These are phyloP conservation scores for Scenedesmus sp. DNA, from an alignment of 163 green algal species.

Conservation along the genomic window DNA sequence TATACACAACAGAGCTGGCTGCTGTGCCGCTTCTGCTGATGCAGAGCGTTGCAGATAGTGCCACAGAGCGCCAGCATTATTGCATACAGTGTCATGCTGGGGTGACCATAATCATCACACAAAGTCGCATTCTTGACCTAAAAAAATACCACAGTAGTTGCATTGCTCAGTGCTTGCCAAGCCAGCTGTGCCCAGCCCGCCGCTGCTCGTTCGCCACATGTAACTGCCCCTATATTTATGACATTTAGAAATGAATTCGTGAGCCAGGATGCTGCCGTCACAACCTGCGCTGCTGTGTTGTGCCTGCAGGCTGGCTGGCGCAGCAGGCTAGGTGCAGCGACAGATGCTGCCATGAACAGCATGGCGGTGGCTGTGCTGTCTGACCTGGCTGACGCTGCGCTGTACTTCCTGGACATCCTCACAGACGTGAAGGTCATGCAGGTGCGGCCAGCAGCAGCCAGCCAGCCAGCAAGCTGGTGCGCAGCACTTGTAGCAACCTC, in stretches of 20 bases:
- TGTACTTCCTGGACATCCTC: constrained; percentile 23
- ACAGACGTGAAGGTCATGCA: constrained; percentile 3
- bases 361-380: constrained; percentile 2
- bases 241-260: too few species aligned
- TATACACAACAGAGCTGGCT: neutral
- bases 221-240: too few species aligned
- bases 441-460: neutral
- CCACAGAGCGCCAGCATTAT: too few species aligned
- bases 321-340: neutral
- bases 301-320: neutral
- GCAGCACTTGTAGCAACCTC: neutral
- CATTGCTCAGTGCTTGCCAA: too few species aligned
- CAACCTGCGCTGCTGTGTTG: too few species aligned
- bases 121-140: too few species aligned
- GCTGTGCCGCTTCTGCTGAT: neutral
- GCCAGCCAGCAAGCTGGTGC: neutral
- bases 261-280: neutral
- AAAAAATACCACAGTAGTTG: too few species aligned
- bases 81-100: too few species aligned
- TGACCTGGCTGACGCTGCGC: constrained; percentile 5
- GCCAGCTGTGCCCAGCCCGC: too few species aligned
- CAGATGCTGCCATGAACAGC: neutral
- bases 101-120: too few species aligned
- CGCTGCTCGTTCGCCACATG: too few species aligned
- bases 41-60: too few species aligned